Evolutionary conservation across 176 grass and related monocot genomes (phyloP).

Genomic region (Melocanna baccifera): DNA sequence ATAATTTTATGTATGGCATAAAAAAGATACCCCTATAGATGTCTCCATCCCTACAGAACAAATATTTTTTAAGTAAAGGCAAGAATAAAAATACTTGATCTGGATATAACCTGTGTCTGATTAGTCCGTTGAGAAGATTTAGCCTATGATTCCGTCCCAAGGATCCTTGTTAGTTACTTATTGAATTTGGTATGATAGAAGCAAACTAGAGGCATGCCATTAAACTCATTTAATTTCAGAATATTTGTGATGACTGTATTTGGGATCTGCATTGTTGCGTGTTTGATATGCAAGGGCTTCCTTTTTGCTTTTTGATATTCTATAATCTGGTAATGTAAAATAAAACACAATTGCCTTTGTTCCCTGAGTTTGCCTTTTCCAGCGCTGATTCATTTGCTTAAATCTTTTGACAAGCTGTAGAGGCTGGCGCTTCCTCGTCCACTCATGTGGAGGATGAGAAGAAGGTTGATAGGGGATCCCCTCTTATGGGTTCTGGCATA

Average conservation of each 20-base stretch:
- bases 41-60: conserved; percentile 13
- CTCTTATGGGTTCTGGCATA: conserved; percentile 59
- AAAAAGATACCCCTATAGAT: not conserved
- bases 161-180: not conserved
- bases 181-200: conserved; percentile 8
- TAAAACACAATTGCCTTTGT: not conserved
- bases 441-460: conserved; percentile 47
- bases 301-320: not conserved
- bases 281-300: not conserved
- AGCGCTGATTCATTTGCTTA: not conserved
- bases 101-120: not conserved
- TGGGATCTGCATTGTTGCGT: not conserved
- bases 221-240: conserved; percentile 10
- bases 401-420: conserved; percentile 16
- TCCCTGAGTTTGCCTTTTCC: not conserved
- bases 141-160: not conserved
- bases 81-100: conserved; percentile 10
- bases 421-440: conserved; percentile 50
- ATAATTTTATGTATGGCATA: not conserved
- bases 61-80: not conserved
- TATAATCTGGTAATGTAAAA: conserved; percentile 10
- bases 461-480: conserved; percentile 31
- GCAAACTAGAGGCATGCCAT: not conserved
- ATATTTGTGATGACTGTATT: conserved; percentile 1
- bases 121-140: conserved; percentile 16